These are phyloP conservation scores for Aaosphaeria pasadenensis DNA, from an alignment of 2,329 filamentous ascomycete species.

Conservation along the genomic window DNA sequence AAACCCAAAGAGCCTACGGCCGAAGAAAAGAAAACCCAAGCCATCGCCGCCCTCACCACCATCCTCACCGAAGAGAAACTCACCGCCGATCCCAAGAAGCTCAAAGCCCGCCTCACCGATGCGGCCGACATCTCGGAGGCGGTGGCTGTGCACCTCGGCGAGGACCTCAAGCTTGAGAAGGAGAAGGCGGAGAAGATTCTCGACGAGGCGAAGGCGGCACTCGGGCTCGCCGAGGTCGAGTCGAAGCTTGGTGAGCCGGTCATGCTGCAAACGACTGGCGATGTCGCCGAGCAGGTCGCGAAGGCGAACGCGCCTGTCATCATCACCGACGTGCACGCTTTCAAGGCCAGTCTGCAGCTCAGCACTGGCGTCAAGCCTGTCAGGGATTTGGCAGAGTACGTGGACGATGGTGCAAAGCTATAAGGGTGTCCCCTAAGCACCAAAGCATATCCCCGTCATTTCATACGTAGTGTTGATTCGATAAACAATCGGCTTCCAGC, in stretches of 20 bases:
- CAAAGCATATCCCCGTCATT: no score
- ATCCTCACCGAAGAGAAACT: constrained; percentile 50
- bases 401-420: constrained; percentile 81
- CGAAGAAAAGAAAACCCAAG: constrained; percentile 42
- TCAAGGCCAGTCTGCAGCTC: constrained; percentile 72
- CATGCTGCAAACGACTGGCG: constrained; percentile 43
- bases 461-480: no score
- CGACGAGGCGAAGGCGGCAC: constrained; percentile 48
- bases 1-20: constrained; percentile 35
- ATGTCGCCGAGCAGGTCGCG: constrained; percentile 35
- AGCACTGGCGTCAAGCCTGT: constrained; percentile 71
- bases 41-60: constrained; percentile 41
- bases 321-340: constrained; percentile 76
- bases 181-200: constrained; percentile 50
- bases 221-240: constrained; percentile 36
- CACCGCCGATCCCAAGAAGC: constrained; percentile 37
- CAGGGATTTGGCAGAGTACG: constrained; percentile 76
- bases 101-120: constrained; percentile 44
- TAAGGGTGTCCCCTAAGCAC: constrained; percentile 32
- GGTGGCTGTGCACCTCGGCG: constrained; percentile 48
- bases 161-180: constrained; percentile 46
- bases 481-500: no score
- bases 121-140: constrained; percentile 47
- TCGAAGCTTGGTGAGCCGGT: constrained; percentile 9
- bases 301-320: constrained; percentile 47